Evolutionary conservation across 2,329 filamentous ascomycete species (phyloP).

Genomic region (Arachnomyces sp.): DNA sequence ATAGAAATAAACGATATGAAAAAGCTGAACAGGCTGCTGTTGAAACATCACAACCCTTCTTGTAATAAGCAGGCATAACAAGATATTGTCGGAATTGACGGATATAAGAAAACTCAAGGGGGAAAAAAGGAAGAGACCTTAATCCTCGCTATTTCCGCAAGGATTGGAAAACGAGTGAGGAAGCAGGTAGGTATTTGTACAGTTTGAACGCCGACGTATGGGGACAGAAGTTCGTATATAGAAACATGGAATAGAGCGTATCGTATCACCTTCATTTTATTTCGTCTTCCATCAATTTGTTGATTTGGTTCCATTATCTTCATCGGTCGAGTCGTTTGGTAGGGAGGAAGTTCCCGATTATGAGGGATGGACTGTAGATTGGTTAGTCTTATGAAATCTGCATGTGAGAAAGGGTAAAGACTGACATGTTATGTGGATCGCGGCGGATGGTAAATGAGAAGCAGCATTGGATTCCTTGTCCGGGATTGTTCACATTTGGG

Average conservation of each 20-base stretch:
- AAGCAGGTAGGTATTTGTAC: too few relatives aligned
- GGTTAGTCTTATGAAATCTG: slow-evolving; percentile 13
- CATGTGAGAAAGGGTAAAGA: slow-evolving; percentile 11
- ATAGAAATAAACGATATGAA: slow-evolving; percentile 18
- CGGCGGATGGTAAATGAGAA: slow-evolving; percentile 96
- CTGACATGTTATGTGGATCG: slow-evolving; percentile 94
- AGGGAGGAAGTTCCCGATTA: slow-evolving; percentile 93
- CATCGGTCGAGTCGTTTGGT: slow-evolving; percentile 55
- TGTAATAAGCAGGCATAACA: too few relatives aligned
- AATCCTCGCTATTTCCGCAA: background rate
- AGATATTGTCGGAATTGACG: too few relatives aligned
- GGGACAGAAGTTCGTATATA: too few relatives aligned
- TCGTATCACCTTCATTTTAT: slow-evolving; percentile 1
- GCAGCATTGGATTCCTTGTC: slow-evolving; percentile 77
- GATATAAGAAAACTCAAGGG: too few relatives aligned
- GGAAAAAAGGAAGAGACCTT: too few relatives aligned
- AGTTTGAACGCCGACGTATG: background rate
- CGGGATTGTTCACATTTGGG: slow-evolving; percentile 59
- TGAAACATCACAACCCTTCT: too few relatives aligned
- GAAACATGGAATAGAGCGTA: too few relatives aligned
- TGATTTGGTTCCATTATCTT: slow-evolving; percentile 9
- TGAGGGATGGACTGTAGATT: slow-evolving; percentile 67
- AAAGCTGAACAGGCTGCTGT: slow-evolving; percentile 19
- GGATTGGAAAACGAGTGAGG: background rate
- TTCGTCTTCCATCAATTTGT: slow-evolving; percentile 1